phyloP scores from a whole-genome alignment of 1,284 basidiomycete species.

The Pseudozyma hubeiensis region DNA sequence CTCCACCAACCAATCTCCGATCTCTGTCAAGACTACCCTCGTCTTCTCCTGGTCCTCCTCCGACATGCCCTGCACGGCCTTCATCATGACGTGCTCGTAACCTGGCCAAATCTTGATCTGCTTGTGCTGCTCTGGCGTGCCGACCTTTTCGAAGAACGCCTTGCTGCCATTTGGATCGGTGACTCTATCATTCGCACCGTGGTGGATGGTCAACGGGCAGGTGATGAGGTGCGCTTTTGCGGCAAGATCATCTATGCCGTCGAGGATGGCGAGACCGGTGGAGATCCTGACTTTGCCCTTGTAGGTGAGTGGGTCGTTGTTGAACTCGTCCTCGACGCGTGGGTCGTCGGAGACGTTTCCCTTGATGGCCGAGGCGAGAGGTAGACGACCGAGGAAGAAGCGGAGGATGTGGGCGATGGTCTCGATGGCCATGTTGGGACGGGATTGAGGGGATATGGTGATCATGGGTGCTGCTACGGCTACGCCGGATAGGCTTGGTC shows the following conservation, averaged over 20 bases:
- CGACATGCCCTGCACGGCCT: constrained; percentile 64
- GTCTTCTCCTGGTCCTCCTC: constrained; percentile 55
- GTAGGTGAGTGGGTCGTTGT: constrained; percentile 70
- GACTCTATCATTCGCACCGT: constrained; percentile 71
- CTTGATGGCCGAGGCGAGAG: constrained; percentile 70
- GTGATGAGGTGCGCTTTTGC: constrained; percentile 67
- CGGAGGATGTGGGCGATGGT: constrained; percentile 68
- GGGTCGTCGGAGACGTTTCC: constrained; percentile 73
- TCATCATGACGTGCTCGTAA: constrained; percentile 72
- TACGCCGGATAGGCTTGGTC: constrained; percentile 66
- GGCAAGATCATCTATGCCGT: constrained; percentile 69
- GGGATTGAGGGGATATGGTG: constrained; percentile 69
- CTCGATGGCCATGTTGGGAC: constrained; percentile 69
- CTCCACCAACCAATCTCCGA: constrained; percentile 48
- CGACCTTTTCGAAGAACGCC: constrained; percentile 69
- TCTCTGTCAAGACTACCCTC: constrained; percentile 51
- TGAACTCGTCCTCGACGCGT: constrained; percentile 65
- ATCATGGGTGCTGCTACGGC: constrained; percentile 71
- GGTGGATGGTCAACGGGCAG: constrained; percentile 71
- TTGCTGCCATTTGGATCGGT: constrained; percentile 70
- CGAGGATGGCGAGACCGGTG: constrained; percentile 71
- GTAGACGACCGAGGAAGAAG: constrained; percentile 70
- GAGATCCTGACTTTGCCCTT: constrained; percentile 71
- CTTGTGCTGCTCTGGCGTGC: constrained; percentile 68
- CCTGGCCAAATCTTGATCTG: constrained; percentile 71